Base-by-base conservation (phyloP, 2,329 filamentous ascomycete genomes). In the Penicillium nordicum region DNA sequence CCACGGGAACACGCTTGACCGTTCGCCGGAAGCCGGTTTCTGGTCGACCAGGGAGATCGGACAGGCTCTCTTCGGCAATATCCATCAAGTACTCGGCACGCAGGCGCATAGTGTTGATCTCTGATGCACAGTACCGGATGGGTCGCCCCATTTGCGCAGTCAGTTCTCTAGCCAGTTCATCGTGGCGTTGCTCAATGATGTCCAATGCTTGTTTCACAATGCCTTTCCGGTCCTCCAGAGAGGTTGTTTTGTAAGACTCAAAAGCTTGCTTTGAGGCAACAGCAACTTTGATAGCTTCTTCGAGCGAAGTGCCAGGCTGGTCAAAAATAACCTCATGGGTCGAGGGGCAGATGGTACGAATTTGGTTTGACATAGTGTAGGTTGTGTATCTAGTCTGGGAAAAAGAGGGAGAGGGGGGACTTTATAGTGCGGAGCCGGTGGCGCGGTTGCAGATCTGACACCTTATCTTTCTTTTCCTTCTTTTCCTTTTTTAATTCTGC, bases 121-220 rank as follows among this genome's bases (percentile, higher is more conserved):
- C 92, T 65, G 87, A 90, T 44, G 82, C 86, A 1, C 88, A 88
- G 73, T 92, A 96, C 47, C 88, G 84, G 67, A 96, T 95, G 25
- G 92, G 92, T 25, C 92, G 83, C 37, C 92, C 92, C 91, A 96
- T 96, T 77, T 96, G 92, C 66, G 88, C 84, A 0, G 91, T 96
- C 58, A 96, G 79, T 71, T 96, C 91, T 65, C 84, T 82, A 5
- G 88, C 91, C 38, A 96, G 80, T 55, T 86, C 88, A 82, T 92
- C 87, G 72, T 90, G 83, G 68, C 85, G 85, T 21, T 84, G 82
- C 10, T 78, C 76, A 32, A 96, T 79, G 8, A 89, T 76, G 61
- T 87, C 82, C 36, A 96, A 77, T 1, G 91, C 92, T 67, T 88
- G 90, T 71, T 84, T 86, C 66, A 96, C 84, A 61, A 96, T 92